These are phyloP conservation scores for Globisporangium parvum DNA, from an alignment of 352 stramenopile genomes.

Conservation along the genomic window DNA sequence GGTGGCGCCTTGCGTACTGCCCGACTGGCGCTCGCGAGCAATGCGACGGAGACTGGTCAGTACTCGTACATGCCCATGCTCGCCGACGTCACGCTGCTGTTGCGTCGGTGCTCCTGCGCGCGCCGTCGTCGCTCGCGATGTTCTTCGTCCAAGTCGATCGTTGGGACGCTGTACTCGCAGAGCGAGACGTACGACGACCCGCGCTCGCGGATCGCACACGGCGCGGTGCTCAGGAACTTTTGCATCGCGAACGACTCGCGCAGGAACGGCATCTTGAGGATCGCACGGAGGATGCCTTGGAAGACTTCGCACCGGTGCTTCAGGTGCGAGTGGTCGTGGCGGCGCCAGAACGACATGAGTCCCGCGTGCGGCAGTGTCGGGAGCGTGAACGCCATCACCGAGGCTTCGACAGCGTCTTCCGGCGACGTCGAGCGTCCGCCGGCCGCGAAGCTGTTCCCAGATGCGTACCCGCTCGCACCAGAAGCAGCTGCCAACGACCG, in stretches of 20 bases:
- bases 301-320: conserved; percentile 68
- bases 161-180: conserved; percentile 65
- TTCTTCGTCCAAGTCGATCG: conserved; percentile 58
- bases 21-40: too few species aligned
- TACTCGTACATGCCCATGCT: conserved; percentile 17
- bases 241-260: conserved; percentile 36
- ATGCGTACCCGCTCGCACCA: conserved; percentile 10
- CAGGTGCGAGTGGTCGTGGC: conserved; percentile 70
- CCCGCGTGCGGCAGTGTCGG: conserved; percentile 67
- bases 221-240: conserved; percentile 52
- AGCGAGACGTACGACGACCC: conserved; percentile 82
- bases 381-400: conserved; percentile 55
- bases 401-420: conserved; percentile 39
- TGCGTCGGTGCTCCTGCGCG: conserved; percentile 63
- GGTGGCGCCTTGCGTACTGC: neutral
- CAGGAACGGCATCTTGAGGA: conserved; percentile 23
- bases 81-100: conserved; percentile 59
- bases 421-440: conserved; percentile 7
- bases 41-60: neutral
- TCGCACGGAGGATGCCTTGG: conserved; percentile 59
- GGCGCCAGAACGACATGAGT: conserved; percentile 75
- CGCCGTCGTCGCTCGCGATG: conserved; percentile 66
- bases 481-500: conserved; percentile 1
- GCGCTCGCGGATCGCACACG: conserved; percentile 45
- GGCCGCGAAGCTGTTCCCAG: neutral